Evolutionary conservation across 306 rosid species (phyloP).

Genomic region (Prunus kanzakura): DNA sequence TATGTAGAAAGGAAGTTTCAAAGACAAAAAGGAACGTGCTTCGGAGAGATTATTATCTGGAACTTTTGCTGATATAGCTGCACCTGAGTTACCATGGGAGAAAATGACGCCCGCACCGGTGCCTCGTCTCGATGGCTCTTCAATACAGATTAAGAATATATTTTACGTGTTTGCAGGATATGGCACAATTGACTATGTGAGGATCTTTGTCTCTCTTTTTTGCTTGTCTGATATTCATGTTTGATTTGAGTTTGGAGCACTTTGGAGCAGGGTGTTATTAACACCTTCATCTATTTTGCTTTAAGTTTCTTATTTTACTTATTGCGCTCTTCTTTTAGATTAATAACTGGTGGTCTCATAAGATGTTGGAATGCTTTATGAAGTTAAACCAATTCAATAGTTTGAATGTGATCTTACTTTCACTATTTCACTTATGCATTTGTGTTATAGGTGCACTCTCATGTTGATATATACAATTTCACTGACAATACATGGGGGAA

Average conservation of each 20-base stretch:
- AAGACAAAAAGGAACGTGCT: constrained; percentile 10
- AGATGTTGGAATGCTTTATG: not conserved
- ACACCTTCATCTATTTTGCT: not conserved
- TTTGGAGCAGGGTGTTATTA: too few species aligned
- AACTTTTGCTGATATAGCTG: constrained; percentile 78
- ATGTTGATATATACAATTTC: constrained; percentile 72
- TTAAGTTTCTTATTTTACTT: not conserved
- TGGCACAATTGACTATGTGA: constrained; percentile 62
- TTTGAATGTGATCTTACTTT: not conserved
- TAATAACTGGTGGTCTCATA: not conserved
- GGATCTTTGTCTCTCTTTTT: constrained; percentile 14
- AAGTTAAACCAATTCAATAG: not conserved
- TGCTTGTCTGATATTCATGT: not conserved
- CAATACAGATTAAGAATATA: constrained; percentile 63
- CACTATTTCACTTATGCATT: not conserved
- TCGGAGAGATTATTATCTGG: constrained; percentile 44
- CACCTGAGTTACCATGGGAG: constrained; percentile 78
- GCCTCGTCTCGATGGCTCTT: constrained; percentile 80
- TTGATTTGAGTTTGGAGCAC: too few species aligned
- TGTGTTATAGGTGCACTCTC: constrained; percentile 73
- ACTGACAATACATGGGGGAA: constrained; percentile 55
- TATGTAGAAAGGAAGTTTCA: constrained; percentile 29
- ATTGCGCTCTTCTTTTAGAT: not conserved
- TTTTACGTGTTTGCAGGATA: constrained; percentile 82
- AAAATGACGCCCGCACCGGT: constrained; percentile 78